Base-by-base conservation (phyloP, 192 early-diverging fungal species). In the Coemansia sp. region DNA sequence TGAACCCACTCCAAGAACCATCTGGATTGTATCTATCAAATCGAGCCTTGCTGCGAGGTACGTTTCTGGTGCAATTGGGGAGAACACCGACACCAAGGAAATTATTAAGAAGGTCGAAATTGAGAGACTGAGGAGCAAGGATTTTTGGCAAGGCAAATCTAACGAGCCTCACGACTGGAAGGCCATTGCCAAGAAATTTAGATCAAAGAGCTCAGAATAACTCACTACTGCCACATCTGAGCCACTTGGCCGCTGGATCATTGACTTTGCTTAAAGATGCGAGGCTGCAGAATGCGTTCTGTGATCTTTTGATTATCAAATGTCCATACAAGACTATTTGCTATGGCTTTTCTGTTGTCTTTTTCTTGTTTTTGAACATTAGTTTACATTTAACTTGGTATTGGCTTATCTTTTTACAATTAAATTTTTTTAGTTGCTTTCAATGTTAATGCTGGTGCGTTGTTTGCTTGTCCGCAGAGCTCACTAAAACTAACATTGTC, bases 141-240 rank as follows among this genome's bases (percentile, higher is more conserved):
- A 67, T 21, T 82, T 82, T 54, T 82, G 80, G 80, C 51, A 70
- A 23, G 80, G 80, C 57, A 71, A 65, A 24, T 59, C 68, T 6
- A 82, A 82, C 42, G 61, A 33, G 8, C 80, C 80, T 19, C 69
- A 78, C 46, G 75, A 82, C 66, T 82, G 80, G 80, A 70, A 56
- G 55, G 60, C 71, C 1, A 59, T 67, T 23, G 54, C 74, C 21
- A 61, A 74, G 50, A 68, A 57, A 3, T 53, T 64, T 20, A 74
- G 70, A 17, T 17, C 27, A 20, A 54, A 54, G 31, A 53, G 31
- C 0, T 11, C 29, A 4, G 20, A 55, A 24, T 64, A 64, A 33
- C 23, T 22, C 23, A 46, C 39, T 46, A 46, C 39, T 46, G 11
- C 3, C 39, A 1, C 0, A 17, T 46, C 39, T 46, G 39, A 17